These are phyloP conservation scores for Monosporascus cannonballus DNA, from an alignment of 2,329 filamentous ascomycete genomes.

Conservation along the genomic window DNA sequence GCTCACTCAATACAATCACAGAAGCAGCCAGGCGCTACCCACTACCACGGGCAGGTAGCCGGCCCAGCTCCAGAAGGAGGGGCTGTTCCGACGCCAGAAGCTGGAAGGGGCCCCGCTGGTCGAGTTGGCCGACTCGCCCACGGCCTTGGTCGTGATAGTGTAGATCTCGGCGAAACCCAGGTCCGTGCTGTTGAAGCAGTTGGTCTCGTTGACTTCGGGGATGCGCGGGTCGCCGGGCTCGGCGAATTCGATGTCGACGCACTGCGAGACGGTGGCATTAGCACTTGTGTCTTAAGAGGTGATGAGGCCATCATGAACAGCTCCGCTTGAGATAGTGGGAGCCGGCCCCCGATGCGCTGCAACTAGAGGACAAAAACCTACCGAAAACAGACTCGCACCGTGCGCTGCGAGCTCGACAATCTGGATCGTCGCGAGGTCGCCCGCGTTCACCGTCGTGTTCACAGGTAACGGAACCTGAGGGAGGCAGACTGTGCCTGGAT, in stretches of 20 bases:
- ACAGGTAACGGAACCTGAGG: constrained; percentile 81
- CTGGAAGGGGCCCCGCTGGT: constrained; percentile 23
- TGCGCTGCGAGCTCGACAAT: constrained; percentile 66
- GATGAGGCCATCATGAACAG: too few relatives aligned
- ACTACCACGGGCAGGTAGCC: constrained; percentile 37
- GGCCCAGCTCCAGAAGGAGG: constrained; percentile 21
- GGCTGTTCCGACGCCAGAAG: constrained; percentile 13
- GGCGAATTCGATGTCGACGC: constrained; percentile 89
- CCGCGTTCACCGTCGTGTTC: constrained; percentile 63
- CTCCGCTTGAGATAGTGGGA: too few relatives aligned
- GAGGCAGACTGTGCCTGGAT: constrained; percentile 81
- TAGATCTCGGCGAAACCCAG: constrained; percentile 43
- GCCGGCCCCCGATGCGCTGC: too few relatives aligned
- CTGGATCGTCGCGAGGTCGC: constrained; percentile 79
- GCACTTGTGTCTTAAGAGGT: too few relatives aligned
- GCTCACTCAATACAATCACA: constrained; percentile 19
- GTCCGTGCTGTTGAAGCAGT: constrained; percentile 27
- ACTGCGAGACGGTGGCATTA: constrained; percentile 44
- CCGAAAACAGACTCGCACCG: constrained; percentile 65
- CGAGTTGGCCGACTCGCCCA: constrained; percentile 29
- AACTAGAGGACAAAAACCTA: constrained; percentile 31
- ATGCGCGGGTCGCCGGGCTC: constrained; percentile 65
- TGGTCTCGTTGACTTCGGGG: constrained; percentile 65
- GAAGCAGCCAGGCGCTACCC: constrained; percentile 32
- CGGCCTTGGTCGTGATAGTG: constrained; percentile 49